Conservation (phyloP, 2,329 filamentous ascomycete genomes). For the Fusarium chaquense region DNA sequence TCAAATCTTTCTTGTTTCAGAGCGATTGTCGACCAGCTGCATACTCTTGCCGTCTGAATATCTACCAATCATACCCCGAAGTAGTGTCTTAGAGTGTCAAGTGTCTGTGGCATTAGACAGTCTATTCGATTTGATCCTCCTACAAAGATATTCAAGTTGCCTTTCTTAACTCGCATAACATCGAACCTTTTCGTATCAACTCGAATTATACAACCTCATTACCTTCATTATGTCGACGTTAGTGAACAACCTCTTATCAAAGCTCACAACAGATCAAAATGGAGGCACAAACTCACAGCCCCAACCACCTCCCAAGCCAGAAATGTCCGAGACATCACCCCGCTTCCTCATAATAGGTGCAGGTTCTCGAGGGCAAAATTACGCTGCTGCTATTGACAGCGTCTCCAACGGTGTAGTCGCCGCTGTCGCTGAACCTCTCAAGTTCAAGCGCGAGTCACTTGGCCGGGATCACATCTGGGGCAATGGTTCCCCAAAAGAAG, state of each 20-base stretch:
- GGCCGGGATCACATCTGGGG: constrained; percentile 81
- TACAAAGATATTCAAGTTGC: constrained; percentile 13
- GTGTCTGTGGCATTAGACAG: neutral
- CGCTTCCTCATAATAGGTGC: constrained; percentile 85
- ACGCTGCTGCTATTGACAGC: constrained; percentile 75
- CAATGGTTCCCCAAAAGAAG: constrained; percentile 60
- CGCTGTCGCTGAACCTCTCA: constrained; percentile 84
- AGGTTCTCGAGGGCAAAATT: constrained; percentile 81
- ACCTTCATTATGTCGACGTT: constrained; percentile 35
- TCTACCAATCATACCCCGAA: neutral
- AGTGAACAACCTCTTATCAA: constrained; percentile 38
- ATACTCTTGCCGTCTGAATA: neutral
- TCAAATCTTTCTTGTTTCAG: neutral
- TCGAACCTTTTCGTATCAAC: neutral
- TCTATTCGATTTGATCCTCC: neutral
- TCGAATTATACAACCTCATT: neutral
- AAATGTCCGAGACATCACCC: constrained; percentile 64
- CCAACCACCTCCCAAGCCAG: constrained; percentile 56
- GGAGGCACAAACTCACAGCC: constrained; percentile 33
- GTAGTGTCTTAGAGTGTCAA: neutral
- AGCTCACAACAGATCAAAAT: constrained; percentile 29
- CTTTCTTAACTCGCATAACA: constrained; percentile 2
- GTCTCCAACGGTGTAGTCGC: constrained; percentile 76
- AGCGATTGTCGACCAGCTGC: neutral
- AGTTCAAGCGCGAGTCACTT: constrained; percentile 79